phyloP scores from a whole-genome alignment of 2,329 filamentous ascomycete species.

The Verticillium nonalfalfae region DNA sequence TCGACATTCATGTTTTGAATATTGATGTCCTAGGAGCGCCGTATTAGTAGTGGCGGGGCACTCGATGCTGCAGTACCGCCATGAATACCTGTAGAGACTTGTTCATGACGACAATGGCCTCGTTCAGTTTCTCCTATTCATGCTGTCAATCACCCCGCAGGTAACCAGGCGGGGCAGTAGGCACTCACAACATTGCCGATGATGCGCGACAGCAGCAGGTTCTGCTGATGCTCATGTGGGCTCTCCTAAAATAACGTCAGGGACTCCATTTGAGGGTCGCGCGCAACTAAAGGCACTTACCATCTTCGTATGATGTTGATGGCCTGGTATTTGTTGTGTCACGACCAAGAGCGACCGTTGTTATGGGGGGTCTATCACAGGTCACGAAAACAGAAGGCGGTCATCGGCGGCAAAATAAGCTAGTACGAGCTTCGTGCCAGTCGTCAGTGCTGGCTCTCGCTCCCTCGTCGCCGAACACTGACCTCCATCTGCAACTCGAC shows the following conservation, averaged over 20 bases:
- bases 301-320: conserved; percentile 3
- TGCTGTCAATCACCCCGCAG: background rate
- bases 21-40: conserved; percentile 72
- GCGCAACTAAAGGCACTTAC: background rate
- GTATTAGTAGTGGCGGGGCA: background rate
- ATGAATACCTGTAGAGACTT: conserved; percentile 70
- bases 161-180: conserved; percentile 25
- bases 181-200: conserved; percentile 83
- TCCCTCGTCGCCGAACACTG: background rate
- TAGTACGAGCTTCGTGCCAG: background rate
- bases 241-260: conserved; percentile 58
- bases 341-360: background rate
- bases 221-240: conserved; percentile 97
- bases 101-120: conserved; percentile 87
- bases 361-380: background rate
- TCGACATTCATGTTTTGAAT: conserved; percentile 99
- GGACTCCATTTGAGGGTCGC: background rate
- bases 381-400: conserved; percentile 2
- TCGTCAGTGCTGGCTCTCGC: background rate
- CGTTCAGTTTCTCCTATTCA: conserved; percentile 88
- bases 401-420: conserved; percentile 9
- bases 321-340: background rate
- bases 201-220: conserved; percentile 84
- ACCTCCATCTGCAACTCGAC: background rate
- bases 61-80: background rate